Evolutionary conservation across 345 rosid genomes (phyloP).

Genomic region (Citrus trifoliata): DNA sequence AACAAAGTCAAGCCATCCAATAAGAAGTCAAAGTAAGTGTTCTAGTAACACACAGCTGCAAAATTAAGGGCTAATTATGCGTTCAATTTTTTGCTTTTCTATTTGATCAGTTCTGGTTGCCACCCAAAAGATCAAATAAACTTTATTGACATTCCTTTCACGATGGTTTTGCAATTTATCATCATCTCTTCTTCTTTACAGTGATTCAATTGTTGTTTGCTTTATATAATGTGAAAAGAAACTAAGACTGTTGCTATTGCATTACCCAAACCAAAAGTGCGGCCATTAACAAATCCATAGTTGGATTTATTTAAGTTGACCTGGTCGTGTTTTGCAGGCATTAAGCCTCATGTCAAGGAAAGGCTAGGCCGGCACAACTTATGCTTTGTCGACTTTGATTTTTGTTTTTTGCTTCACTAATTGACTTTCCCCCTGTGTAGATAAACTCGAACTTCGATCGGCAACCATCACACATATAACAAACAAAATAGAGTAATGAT

Average conservation of each 20-base stretch:
- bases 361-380: background rate
- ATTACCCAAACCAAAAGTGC: too few relatives aligned
- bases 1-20: conserved; percentile 22
- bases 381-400: too few relatives aligned
- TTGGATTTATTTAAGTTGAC: background rate
- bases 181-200: background rate
- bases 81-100: conserved; percentile 14
- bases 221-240: background rate
- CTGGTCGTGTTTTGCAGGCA: background rate
- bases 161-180: conserved; percentile 17
- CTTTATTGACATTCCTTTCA: conserved; percentile 24
- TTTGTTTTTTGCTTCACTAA: background rate
- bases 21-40: conserved; percentile 32
- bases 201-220: background rate
- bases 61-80: conserved; percentile 22
- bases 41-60: background rate
- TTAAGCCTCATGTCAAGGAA: background rate
- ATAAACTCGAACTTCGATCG: too few relatives aligned
- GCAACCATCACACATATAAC: background rate
- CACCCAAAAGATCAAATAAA: background rate
- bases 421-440: background rate
- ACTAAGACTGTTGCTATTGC: background rate
- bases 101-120: background rate
- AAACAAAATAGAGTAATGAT: too few relatives aligned
- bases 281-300: background rate